Base-by-base conservation (phyloP, 805 yeast species). In the Cyberlindnera amylophila region DNA sequence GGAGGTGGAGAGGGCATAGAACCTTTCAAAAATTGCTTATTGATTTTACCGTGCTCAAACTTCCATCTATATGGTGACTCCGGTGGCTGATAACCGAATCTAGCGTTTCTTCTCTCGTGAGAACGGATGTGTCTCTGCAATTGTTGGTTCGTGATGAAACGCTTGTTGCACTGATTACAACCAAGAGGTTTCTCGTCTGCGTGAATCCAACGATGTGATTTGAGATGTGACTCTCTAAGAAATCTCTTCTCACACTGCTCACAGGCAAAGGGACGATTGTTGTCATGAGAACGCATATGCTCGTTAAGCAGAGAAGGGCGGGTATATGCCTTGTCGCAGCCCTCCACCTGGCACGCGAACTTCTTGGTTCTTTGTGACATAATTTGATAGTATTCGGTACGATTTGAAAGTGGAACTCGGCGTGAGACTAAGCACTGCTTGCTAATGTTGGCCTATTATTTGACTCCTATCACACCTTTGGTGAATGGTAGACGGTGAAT, bases 121-220 rank as follows among this genome's bases (percentile, higher is more conserved):
- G 82, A 73, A 35, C 68, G 72, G 54, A 72, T 78, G 57, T 81
- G 87, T 44, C 86, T 63, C 43, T 67, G 71, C 37, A 81, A 62
- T 51, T 79, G 85, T 54, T 81, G 86, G 30, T 59, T 58, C 0
- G 82, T 64, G 46, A 75, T 76, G 36, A 79, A 80, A 2, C 85
- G 82, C 56, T 78, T 81, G 5, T 72, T 72, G 54, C 87, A 81
- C 0, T 72, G 53, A 0, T 67, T 55, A 53, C 87, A 81, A 31
- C 71, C 75, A 48, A 65, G 68, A 0, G 86, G 86, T 50, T 79
- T 81, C 4, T 64, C 68, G 16, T 66, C 67, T 6, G 67, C 55
- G 55, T 87, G 96, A 19, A 90, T 83, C 53, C 86, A 68, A 45
- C 71, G 57, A 58, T 88, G 96, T n/a, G 91, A 84, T 36, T 80